A percentile compares a stretch with the other conserved stretches of the same genome.
Conservation (phyloP, 2,329 filamentous ascomycete species). For the Teratosphaeria viscida region DNA sequence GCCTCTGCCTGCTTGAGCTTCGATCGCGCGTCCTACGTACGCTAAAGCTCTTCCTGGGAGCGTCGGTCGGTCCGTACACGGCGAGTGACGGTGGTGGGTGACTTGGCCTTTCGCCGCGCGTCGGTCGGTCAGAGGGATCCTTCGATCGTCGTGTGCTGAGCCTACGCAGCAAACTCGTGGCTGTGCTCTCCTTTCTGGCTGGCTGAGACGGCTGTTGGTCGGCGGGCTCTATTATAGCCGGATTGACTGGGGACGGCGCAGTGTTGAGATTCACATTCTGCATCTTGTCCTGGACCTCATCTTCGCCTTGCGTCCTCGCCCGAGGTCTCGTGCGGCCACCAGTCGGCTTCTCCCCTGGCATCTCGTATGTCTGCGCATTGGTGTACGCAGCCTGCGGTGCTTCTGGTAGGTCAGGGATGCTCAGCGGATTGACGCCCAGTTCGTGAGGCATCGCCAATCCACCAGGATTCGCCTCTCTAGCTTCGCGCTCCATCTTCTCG, state of each 20-base stretch:
- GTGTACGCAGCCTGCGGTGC: slow-evolving; percentile 82
- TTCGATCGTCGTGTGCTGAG: slow-evolving; percentile 79
- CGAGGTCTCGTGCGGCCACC: slow-evolving; percentile 74
- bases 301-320: slow-evolving; percentile 87
- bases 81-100: slow-evolving; percentile 66
- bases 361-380: slow-evolving; percentile 73
- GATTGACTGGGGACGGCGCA: slow-evolving; percentile 33
- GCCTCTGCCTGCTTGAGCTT: slow-evolving; percentile 43
- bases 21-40: slow-evolving; percentile 54
- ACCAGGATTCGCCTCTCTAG: slow-evolving; percentile 48
- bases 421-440: slow-evolving; percentile 46
- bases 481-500: slow-evolving; percentile 82
- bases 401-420: slow-evolving; percentile 56
- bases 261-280: slow-evolving; percentile 54
- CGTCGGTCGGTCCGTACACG: slow-evolving; percentile 66
- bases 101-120: slow-evolving; percentile 47
- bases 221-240: slow-evolving; percentile 34
- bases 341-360: slow-evolving; percentile 78
- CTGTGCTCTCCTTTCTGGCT: slow-evolving; percentile 75
- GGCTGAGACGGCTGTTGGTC: slow-evolving; percentile 36
- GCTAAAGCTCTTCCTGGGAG: slow-evolving; percentile 79
- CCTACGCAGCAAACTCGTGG: slow-evolving; percentile 70
- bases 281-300: slow-evolving; percentile 67
- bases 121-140: slow-evolving; percentile 43
- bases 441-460: slow-evolving; percentile 47